Conservation (phyloP, 1,139 yeast genomes). For the Hemisphaericaspora xylanilytica region DNA sequence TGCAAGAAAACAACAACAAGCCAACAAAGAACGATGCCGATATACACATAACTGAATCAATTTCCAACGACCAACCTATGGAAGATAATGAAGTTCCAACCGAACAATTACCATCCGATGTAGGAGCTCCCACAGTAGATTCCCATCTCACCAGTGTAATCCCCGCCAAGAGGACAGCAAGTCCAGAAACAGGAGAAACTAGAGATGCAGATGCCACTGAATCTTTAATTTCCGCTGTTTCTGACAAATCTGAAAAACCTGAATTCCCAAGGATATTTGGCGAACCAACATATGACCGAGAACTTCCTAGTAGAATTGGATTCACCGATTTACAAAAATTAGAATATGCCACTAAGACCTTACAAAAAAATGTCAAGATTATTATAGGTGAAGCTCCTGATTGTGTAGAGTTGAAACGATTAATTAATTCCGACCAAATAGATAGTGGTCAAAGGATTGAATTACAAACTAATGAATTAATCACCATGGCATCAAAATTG, state of each 20-base stretch:
- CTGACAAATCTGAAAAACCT: background rate
- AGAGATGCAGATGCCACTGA: background rate
- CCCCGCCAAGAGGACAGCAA: background rate
- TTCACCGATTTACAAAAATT: slow-evolving; percentile 39
- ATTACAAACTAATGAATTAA: slow-evolving; percentile 51
- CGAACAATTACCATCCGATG: too few species aligned
- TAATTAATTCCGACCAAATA: slow-evolving; percentile 23
- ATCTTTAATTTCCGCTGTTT: background rate
- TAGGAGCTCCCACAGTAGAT: too few species aligned
- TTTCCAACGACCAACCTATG: too few species aligned
- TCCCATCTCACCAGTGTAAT: background rate
- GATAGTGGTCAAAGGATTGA: slow-evolving; percentile 44
- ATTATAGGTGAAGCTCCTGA: slow-evolving; percentile 58
- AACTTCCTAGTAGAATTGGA: slow-evolving; percentile 21
- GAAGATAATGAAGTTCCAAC: too few species aligned
- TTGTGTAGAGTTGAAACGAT: slow-evolving; percentile 35
- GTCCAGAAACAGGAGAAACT: background rate
- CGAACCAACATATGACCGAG: too few species aligned
- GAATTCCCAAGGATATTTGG: slow-evolving; percentile 8
- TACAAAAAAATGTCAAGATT: slow-evolving; percentile 52
- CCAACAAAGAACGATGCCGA: background rate
- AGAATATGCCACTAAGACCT: slow-evolving; percentile 39
- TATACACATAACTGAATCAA: too few species aligned
- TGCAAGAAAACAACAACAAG: background rate
- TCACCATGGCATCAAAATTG: slow-evolving; percentile 58